Evolutionary conservation across 2,329 filamentous ascomycete genomes (phyloP).

Genomic region (Pestalotiopsis sp.): DNA sequence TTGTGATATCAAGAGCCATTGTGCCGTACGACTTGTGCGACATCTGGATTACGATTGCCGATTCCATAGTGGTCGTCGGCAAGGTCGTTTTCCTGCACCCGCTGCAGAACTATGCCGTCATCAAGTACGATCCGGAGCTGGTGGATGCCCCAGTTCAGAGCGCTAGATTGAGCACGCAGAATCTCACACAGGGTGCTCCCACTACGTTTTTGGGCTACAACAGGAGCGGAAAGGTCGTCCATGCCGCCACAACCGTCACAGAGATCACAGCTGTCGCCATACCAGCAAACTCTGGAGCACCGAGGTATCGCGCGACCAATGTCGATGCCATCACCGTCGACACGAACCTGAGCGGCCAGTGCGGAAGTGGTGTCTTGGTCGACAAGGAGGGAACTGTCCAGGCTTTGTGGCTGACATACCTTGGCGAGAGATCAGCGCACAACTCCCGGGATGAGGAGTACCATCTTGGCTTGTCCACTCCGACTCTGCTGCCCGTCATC

Average conservation of each 20-base stretch:
- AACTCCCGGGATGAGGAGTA: conserved; percentile 93
- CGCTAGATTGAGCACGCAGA: conserved; percentile 78
- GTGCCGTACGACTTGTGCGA: conserved; percentile 97
- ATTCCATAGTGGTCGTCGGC: conserved; percentile 91
- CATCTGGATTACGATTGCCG: conserved; percentile 93
- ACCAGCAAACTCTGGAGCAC: conserved; percentile 88
- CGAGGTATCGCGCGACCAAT: conserved; percentile 92
- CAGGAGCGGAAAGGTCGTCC: conserved; percentile 89
- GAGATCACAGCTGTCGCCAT: conserved; percentile 98
- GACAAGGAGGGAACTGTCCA: conserved; percentile 90
- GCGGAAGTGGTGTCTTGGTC: conserved; percentile 90
- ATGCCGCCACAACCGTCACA: conserved; percentile 91
- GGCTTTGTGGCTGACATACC: conserved; percentile 94
- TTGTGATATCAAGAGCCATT: conserved; percentile 90
- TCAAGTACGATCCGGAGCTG: conserved; percentile 90
- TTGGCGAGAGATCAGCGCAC: conserved; percentile 82
- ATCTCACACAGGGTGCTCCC: conserved; percentile 89
- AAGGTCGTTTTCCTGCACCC: conserved; percentile 97
- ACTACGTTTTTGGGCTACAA: conserved; percentile 99
- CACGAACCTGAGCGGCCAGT: conserved; percentile 87
- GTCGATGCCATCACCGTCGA: conserved; percentile 97
- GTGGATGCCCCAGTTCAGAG: conserved; percentile 94
- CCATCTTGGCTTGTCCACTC: conserved; percentile 88
- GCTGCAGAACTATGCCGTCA: conserved; percentile 92
- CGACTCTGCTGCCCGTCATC: conserved; percentile 86